phyloP scores from a whole-genome alignment of 208 protist species.

The Naegleria gruberi region DNA sequence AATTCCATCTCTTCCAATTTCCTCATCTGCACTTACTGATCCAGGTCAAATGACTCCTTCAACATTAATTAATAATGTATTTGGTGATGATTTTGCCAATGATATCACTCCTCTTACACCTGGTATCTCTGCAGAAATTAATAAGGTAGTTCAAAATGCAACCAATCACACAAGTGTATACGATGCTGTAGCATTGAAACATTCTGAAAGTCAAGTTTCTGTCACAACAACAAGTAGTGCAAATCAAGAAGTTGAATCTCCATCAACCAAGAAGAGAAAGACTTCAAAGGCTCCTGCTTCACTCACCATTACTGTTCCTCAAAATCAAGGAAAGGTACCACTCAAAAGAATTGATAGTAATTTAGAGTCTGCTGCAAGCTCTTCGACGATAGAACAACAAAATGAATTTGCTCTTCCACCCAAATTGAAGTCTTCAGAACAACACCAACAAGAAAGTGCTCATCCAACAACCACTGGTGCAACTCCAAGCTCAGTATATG shows the following conservation, averaged over 20 bases:
- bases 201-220: background rate
- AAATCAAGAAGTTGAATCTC: background rate
- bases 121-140: background rate
- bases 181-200: no score
- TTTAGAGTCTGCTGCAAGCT: background rate
- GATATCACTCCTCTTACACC: background rate
- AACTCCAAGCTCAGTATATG: background rate
- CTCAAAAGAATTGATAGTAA: background rate
- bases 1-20: background rate
- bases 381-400: background rate
- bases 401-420: no score
- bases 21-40: background rate
- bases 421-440: no score
- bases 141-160: background rate
- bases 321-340: background rate
- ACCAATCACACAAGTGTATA: no score
- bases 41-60: background rate
- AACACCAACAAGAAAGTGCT: background rate
- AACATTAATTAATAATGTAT: background rate
- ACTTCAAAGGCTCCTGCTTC: background rate
- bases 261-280: constrained; percentile 5
- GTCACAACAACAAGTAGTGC: background rate
- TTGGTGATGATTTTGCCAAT: background rate
- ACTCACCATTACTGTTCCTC: background rate
- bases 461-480: background rate